phyloP scores from a whole-genome alignment of 257 asterid genomes.

The Scutellaria barbata region DNA sequence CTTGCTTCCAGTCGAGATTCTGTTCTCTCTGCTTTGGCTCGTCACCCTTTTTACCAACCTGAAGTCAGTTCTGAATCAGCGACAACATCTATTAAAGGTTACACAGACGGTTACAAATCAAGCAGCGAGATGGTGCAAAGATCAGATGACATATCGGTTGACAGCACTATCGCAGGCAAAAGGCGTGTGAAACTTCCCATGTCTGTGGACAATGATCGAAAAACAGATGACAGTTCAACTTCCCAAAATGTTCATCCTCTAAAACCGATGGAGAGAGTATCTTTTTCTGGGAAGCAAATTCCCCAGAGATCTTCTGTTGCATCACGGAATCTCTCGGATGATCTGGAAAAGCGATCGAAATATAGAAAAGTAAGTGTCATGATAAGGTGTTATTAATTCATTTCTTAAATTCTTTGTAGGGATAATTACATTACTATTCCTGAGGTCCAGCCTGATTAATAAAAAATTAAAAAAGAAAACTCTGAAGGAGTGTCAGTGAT shows the following conservation, averaged over 20 bases:
- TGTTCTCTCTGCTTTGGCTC: conserved; percentile 72
- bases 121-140: conserved; percentile 81
- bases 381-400: conserved; percentile 15
- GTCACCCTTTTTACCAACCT: conserved; percentile 78
- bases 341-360: conserved; percentile 54
- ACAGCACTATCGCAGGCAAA: conserved; percentile 83
- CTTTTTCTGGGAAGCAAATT: conserved; percentile 81
- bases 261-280: conserved; percentile 53
- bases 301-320: conserved; percentile 58
- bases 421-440: background rate
- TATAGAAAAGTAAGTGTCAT: conserved; percentile 60
- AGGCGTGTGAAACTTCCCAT: conserved; percentile 59
- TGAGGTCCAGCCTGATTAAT: background rate
- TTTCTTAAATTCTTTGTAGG: background rate
- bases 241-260: conserved; percentile 57
- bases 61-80: conserved; percentile 96
- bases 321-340: conserved; percentile 52
- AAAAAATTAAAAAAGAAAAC: too few relatives aligned
- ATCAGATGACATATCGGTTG: conserved; percentile 86
- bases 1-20: conserved; percentile 81
- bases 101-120: conserved; percentile 68
- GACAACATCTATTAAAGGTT: conserved; percentile 82
- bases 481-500: too few relatives aligned
- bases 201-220: conserved; percentile 70
- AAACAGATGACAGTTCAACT: conserved; percentile 76